Evolutionary conservation across 2,329 filamentous ascomycete genomes (phyloP).

Genomic region (Bipolaris bicolor): DNA sequence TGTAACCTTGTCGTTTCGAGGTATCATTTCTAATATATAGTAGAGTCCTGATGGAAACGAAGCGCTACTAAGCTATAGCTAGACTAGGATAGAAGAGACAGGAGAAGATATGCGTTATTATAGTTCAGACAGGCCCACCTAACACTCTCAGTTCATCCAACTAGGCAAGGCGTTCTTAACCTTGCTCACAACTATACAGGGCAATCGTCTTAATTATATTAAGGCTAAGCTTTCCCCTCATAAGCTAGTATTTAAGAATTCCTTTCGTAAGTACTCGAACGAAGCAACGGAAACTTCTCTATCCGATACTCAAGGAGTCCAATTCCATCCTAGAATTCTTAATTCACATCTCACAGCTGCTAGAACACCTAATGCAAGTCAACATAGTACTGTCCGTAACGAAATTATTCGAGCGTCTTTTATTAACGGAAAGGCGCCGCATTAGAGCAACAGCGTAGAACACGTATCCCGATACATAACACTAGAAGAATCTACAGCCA

Average conservation of each 20-base stretch:
- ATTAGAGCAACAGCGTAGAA: not conserved
- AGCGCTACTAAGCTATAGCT: not conserved
- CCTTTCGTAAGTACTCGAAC: not conserved
- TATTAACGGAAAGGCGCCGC: not conserved
- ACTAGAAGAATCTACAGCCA: not conserved
- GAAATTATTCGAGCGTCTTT: not conserved
- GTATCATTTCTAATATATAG: not conserved
- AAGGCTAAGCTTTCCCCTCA: not conserved
- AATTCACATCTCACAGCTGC: too few species aligned
- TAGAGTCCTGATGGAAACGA: not conserved
- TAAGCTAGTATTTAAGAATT: not conserved
- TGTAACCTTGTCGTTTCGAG: not conserved
- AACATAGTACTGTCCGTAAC: not conserved
- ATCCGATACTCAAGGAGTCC: not conserved
- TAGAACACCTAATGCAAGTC: not conserved
- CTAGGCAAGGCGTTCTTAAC: constrained; percentile 6
- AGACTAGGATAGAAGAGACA: not conserved
- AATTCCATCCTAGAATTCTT: too few species aligned
- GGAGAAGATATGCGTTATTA: constrained; percentile 1
- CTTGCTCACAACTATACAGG: constrained; percentile 1
- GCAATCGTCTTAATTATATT: constrained; percentile 2
- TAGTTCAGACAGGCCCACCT: not conserved
- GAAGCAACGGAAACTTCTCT: not conserved
- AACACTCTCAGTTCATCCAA: constrained; percentile 1
- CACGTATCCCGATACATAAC: not conserved